Conservation (phyloP, 2,329 filamentous ascomycete genomes). For the Mollisiaceae sp. region DNA sequence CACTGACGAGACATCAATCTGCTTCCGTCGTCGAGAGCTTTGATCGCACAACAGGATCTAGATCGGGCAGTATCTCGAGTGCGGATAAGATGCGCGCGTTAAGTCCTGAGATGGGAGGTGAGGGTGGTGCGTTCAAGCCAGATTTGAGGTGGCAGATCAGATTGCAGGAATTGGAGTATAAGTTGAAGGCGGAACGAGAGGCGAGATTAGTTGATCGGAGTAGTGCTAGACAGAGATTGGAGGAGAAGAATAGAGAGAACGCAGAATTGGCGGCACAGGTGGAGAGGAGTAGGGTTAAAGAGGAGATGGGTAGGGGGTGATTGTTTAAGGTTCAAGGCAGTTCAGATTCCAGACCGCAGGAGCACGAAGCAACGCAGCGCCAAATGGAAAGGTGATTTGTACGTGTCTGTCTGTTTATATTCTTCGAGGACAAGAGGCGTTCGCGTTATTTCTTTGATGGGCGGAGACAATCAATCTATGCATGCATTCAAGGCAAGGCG, state of each 20-base stretch:
- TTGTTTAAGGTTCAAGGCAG: no score
- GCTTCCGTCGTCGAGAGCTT: slow-evolving; percentile 44
- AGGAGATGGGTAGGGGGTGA: slow-evolving; percentile 25
- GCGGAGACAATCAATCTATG: neutral
- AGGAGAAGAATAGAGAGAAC: slow-evolving; percentile 77
- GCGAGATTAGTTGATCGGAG: slow-evolving; percentile 82
- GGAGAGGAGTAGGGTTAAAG: slow-evolving; percentile 43
- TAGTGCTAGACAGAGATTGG: slow-evolving; percentile 79
- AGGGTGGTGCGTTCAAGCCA: slow-evolving; percentile 60
- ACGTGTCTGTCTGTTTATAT: slow-evolving; percentile 1
- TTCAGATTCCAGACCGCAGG: no score
- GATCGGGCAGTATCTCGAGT: slow-evolving; percentile 17
- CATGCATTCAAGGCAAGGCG: slow-evolving; percentile 4
- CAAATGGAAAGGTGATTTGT: neutral
- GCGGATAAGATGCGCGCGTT: slow-evolving; percentile 11
- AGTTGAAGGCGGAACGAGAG: slow-evolving; percentile 89
- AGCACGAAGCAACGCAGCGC: neutral
- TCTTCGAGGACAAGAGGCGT: neutral
- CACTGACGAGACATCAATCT: slow-evolving; percentile 60
- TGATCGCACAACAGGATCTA: slow-evolving; percentile 52
- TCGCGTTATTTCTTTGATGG: neutral
- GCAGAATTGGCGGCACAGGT: slow-evolving; percentile 70
- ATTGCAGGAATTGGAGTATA: slow-evolving; percentile 83
- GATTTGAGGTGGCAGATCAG: slow-evolving; percentile 76
- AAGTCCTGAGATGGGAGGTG: slow-evolving; percentile 13